Evolutionary conservation across 192 early-diverging fungal genomes (phyloP), one percentile per base, ranked within the genome.

Genomic region (Linnemannia schmuckeri): DNA sequence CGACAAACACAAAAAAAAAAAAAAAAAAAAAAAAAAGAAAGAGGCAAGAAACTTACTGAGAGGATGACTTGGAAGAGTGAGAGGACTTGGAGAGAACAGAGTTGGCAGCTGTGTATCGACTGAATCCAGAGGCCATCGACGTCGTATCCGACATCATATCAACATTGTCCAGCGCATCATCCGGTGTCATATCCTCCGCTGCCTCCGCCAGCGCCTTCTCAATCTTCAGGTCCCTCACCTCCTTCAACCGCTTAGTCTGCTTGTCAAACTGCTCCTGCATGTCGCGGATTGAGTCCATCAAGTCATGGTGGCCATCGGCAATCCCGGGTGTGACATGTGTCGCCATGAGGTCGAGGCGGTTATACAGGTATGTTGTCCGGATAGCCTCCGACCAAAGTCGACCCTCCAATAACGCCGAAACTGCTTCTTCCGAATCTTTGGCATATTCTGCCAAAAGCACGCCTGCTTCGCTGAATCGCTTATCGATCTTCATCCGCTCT

Each of bases 61-160:
- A 86, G 41, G 85, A 84, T 4, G 82, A 81, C 15, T 80, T 71
- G 6, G 85, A 87, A 27, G 85, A 87, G 35, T 88, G 81, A n/a
- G 92, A 92, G 6, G 89, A 89, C n/a, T 92, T 92, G 8, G 92
- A 93, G 1, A 93, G 84, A 35, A 93, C 89, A 30, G 93, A 92
- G 46, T 92, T 91, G 13, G 94, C 92, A 10, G 82, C 90, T 10
- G 96, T 96, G 75, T 95, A 95, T 17, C 94, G 93, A 66, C 95
- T 98, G 78, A 96, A 95, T 70, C 94, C 93, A 80, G 96, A 97
- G 33, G 94, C 95, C 96, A 98, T 97, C 8, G 97, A 97, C 6
- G 96, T 95, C 9, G 98, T 98, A 83, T 99, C 98, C 0, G 97
- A 98, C 91, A 97, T 94, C 90, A 97, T 94, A 83, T 99, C 98